Base-by-base conservation (phyloP, 495 filamentous ascomycete genomes). In the Podospora sp. region DNA sequence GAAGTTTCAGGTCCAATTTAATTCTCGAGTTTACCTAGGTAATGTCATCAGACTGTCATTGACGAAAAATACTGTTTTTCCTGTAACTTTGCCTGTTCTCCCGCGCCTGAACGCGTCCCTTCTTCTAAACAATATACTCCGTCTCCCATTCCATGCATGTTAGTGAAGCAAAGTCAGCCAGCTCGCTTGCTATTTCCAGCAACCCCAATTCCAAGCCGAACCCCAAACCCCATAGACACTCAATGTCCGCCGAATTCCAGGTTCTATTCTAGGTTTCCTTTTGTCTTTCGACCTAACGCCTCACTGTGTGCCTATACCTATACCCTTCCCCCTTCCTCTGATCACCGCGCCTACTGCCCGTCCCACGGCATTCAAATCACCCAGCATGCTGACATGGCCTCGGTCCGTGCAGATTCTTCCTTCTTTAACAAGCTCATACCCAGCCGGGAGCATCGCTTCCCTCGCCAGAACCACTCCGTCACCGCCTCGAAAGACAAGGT, bases 391-490 rank as follows among this genome's bases (percentile, higher is more conserved):
- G 22, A 97, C 88, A 81, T 98, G 94, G 0, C 94, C 93, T 1
- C 92, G 79, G 46, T 96, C 92, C 65, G 88, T 93, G 63, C 85
- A 89, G 12, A 97, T 86, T 57, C 90, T 81, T 0, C 93, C 93
- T 27, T 88, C 87, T 65, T 81, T 85, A 1, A 87, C 90, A 61
- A 89, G 79, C 60, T 82, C 84, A 74, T 97, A 98, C 0, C 93
- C 93, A 6, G 81, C 77, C 0, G 94, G 94, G 67, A 96, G 74
- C 93, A 96, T 95, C 0, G 93, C 91, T 63, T 94, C 91, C 50
- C 83, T 83, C 0, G 94, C 92, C 18, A 98, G 82, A 73, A 93
- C 92, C 0, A 98, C 94, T 0, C 94, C 94, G 75, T 98, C 94
- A 0, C 94, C 94, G 40, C 87, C 89, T 0, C 89, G 90, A 77